Conservation (phyloP, 306 rosid genomes). For the Crotalaria pallida region DNA sequence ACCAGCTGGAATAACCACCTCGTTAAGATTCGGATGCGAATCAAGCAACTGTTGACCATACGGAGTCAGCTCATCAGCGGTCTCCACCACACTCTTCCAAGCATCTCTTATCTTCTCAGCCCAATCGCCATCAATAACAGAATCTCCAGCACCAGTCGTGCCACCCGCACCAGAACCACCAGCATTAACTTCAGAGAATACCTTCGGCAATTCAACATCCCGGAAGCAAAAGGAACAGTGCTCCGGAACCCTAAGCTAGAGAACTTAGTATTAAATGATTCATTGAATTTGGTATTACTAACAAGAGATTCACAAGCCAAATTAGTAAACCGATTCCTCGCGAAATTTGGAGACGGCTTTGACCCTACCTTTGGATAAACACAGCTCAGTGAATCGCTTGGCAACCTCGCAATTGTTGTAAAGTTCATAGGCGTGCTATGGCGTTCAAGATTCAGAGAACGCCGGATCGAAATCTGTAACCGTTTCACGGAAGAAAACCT, state of each 20-base stretch:
- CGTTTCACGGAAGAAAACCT: conserved; percentile 38
- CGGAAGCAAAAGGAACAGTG: conserved; percentile 30
- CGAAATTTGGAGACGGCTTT: not conserved
- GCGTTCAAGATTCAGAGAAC: conserved; percentile 19
- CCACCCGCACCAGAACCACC: conserved; percentile 40
- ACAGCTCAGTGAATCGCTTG: conserved; percentile 14
- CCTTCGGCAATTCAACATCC: conserved; percentile 27
- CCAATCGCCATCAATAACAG: conserved; percentile 44
- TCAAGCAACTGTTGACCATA: conserved; percentile 57
- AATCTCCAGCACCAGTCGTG: conserved; percentile 29
- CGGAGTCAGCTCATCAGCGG: conserved; percentile 54
- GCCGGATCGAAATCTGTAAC: conserved; percentile 25
- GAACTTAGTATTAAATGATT: conserved; percentile 21
- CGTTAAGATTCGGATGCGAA: conserved; percentile 60
- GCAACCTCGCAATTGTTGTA: conserved; percentile 27
- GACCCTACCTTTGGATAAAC: conserved; percentile 20
- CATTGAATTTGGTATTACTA: conserved; percentile 20
- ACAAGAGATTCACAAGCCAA: conserved; percentile 9
- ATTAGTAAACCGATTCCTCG: conserved; percentile 14
- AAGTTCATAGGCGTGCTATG: conserved; percentile 16
- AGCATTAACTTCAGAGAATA: conserved; percentile 36
- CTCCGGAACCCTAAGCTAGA: conserved; percentile 19
- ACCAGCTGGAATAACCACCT: conserved; percentile 61
- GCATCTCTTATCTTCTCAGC: conserved; percentile 48
- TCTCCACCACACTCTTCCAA: conserved; percentile 62